phyloP scores from a whole-genome alignment of 1,139 yeast species.

The Suhomyces yuchorum region DNA sequence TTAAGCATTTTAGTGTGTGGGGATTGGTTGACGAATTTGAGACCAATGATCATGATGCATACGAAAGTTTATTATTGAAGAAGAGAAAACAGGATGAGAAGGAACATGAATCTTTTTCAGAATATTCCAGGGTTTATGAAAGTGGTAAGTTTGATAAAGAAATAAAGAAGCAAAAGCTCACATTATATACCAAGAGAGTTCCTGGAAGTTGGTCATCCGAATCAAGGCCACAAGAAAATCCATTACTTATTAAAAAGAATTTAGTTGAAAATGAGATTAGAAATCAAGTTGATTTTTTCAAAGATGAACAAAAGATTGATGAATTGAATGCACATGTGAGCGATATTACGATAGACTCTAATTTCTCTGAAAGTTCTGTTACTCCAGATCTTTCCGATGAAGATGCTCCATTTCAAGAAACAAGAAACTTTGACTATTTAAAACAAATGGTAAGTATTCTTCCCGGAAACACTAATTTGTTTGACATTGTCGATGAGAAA shows the following conservation, averaged over 20 bases:
- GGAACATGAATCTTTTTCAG: conserved; percentile 28
- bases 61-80: conserved; percentile 25
- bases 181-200: conserved; percentile 30
- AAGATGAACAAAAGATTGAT: conserved; percentile 22
- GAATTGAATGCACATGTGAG: conserved; percentile 30
- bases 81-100: conserved; percentile 33
- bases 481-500: conserved; percentile 56
- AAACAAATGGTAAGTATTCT: conserved; percentile 35
- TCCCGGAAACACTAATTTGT: conserved; percentile 36
- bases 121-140: conserved; percentile 34
- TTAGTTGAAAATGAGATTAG: conserved; percentile 34
- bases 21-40: conserved; percentile 77
- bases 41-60: conserved; percentile 50
- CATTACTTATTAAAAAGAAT: conserved; percentile 26
- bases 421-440: conserved; percentile 35
- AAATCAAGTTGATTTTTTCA: conserved; percentile 25
- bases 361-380: conserved; percentile 15
- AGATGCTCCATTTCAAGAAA: conserved; percentile 14
- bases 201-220: conserved; percentile 43
- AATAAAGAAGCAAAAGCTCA: conserved; percentile 39
- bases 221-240: conserved; percentile 22
- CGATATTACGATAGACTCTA: conserved; percentile 36
- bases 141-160: conserved; percentile 33
- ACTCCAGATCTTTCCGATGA: conserved; percentile 16
- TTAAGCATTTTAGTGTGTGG: conserved; percentile 93